These are phyloP conservation scores for Schizochytrium sp. DNA, from an alignment of 108 stramenopile species.

Conservation along the genomic window DNA sequence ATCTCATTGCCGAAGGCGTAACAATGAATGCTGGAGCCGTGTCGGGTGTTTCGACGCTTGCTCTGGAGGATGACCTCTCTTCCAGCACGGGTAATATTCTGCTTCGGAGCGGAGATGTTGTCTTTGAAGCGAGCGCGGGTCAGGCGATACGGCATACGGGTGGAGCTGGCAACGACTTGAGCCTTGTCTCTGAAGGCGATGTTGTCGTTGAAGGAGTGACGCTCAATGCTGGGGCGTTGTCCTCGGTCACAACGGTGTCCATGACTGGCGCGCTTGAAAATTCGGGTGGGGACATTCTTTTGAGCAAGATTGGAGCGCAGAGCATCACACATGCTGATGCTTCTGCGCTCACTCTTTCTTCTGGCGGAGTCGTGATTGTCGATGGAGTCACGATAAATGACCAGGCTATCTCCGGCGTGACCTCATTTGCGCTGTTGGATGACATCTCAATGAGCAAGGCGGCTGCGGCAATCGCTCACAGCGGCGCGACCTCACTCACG, in stretches of 20 bases:
- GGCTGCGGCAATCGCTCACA: not conserved
- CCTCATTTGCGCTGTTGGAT: not conserved
- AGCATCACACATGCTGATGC: not conserved
- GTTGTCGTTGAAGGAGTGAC: not conserved
- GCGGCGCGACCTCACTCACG: not conserved
- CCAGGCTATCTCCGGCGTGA: not conserved
- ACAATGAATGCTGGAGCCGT: not conserved
- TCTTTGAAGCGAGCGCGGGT: no score
- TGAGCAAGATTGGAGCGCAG: not conserved
- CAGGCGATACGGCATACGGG: not conserved
- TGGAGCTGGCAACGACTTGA: not conserved
- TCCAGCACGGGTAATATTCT: not conserved
- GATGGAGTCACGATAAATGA: not conserved
- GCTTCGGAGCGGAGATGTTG: not conserved
- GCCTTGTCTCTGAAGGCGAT: not conserved
- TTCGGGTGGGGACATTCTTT: not conserved
- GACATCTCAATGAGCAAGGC: not conserved
- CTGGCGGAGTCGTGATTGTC: not conserved
- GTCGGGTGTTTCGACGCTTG: not conserved
- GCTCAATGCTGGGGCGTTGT: not conserved
- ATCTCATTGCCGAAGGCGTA: not conserved
- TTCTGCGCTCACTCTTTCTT: not conserved
- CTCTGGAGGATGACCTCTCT: not conserved
- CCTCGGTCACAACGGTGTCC: not conserved
- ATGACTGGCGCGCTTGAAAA: not conserved